Base-by-base conservation (phyloP, 176 grass and related monocot species). In the Thinopyrum elongatum region DNA sequence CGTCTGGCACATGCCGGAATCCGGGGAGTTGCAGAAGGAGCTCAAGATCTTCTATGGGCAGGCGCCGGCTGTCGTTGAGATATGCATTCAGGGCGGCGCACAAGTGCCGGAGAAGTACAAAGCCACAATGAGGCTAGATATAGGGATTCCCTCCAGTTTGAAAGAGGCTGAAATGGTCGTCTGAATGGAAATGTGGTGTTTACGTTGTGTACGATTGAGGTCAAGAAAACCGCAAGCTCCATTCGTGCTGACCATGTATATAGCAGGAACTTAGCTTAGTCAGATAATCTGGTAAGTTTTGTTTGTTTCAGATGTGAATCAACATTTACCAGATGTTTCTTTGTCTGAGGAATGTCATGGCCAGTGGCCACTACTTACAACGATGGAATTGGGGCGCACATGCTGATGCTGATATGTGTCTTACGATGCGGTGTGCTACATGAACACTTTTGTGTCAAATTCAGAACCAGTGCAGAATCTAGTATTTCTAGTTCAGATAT, bases 161-260 rank as follows among this genome's bases (percentile, higher is more conserved):
- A 91, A 72, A 65, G 97, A 94, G 49, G 97, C 88, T 82, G 94
- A 99, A 86, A 99, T 99, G 97, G 97, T 94, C 64, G 87, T 98
- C 46, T 98, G 82, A 89, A 60, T 81, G 53, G 51, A 38, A 51
- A 17, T 31, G 38, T 42, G 38, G 30, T 27, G 23, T 73, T 78
- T 75, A 44, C 25, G 7, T 46, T 59, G 13, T 51, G 28, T 51
- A 31, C 1, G 34, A 60, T 22, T 68, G 27, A 76, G 46, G 60
- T 81, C 70, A 10, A 65, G 84, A 65, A 65, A 42, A 78, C 36
- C 13, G 2, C 17, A 41, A 26, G 10, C 59, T 59, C 46, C 62
- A 39, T 59, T 65, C 26, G 51, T 3, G 11, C 22, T 66, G 62
- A 74, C n/a, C 33, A 16, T 84, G 81, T 91, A 62, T 76, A 87